Evolutionary conservation across 306 rosid species (phyloP), one percentile per base, ranked within the genome.

Genomic region (Cucurbita moschata): DNA sequence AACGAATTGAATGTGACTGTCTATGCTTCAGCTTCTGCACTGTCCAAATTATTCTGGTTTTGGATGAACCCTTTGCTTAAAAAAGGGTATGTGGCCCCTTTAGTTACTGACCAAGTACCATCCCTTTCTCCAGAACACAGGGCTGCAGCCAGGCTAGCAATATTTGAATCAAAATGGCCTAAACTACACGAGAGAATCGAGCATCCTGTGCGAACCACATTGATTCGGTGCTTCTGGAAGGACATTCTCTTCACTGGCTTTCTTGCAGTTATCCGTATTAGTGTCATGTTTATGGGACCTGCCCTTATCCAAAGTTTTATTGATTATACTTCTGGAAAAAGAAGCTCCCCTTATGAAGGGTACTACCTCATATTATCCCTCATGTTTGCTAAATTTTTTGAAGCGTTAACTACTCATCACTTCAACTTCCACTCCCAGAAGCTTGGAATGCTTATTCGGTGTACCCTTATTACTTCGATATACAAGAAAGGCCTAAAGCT

Each of bases 31-130:
- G 98, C 97, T 79, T 88, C 97, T 50, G 12, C 76, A 2, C 42
- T 84, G 14, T 89, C 96, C 10, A 94, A 81, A 77, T 87, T 94
- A 38, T 88, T 90, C 64, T 90, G 96, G 98, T 46, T 87, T 70
- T 94, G 98, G 98, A 79, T 94, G 82, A 94, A 94, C 77, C 98
- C 98, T 23, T 78, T 94, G 77, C 80, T 94, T 75, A 85, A 81
- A 19, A 86, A 87, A 85, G 98, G 98, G 61, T 87, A 90, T 75
- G 52, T 60, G 16, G 73, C 92, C 3, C 95, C 97, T 0, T 79
- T 94, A 40, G 85, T 73, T 43, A 76, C 87, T 7, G 95, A 94
- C 43, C 87, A 94, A 11, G 74, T 94, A 59, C 98, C 98, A 2
- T 23, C 47, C 1, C 96, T 94, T 77, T 86, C 97, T 0, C 92